Base-by-base conservation (phyloP, 176 grass and related monocot species). In the Otatea glauca region DNA sequence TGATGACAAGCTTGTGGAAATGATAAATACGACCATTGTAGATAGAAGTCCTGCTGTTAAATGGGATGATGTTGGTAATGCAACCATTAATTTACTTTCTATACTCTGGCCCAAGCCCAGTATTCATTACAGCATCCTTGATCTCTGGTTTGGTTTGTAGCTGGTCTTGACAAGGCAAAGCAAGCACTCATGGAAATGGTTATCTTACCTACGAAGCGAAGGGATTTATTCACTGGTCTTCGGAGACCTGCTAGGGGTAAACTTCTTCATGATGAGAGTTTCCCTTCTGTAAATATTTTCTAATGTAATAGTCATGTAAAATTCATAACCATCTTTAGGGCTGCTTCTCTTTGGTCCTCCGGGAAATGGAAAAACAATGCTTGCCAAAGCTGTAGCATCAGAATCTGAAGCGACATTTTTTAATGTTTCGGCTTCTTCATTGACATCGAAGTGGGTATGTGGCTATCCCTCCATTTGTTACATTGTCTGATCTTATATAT, bases 141-240 rank as follows among this genome's bases (percentile, higher is more conserved):
- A 37, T 80, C 24, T 54, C 20, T 20, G 12, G 5, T 72, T 77
- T 90, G 44, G 72, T 80, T 9, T 87, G 77, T 83, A 98, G 96
- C 96, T 88, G 96, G 96, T 78, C 93, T 98, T 77, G 93, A 94
- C 77, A 96, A 94, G 58, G 96, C 96, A 79, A 98, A 98, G 69
- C 91, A 98, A 87, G 91, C 96, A 85, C 91, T 98, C 43, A 95
- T 95, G 93, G 96, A 98, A 95, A 98, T 98, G 96, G 89, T 98
- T 63, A 94, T 98, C 81, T 88, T 98, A 76, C 96, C 96, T 75
- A 94, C 93, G 63, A 98, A 98, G 74, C 87, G 96, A 91, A 93
- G 88, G 74, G 93, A 98, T 82, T 81, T 98, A 34, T 98, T 96
- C 77, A 96, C 93, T 2, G 93, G 96, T 49, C 93, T 98, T 85